Evolutionary conservation across 345 rosid genomes (phyloP), one percentile per base, ranked within the genome.

Genomic region (Salix brachista): DNA sequence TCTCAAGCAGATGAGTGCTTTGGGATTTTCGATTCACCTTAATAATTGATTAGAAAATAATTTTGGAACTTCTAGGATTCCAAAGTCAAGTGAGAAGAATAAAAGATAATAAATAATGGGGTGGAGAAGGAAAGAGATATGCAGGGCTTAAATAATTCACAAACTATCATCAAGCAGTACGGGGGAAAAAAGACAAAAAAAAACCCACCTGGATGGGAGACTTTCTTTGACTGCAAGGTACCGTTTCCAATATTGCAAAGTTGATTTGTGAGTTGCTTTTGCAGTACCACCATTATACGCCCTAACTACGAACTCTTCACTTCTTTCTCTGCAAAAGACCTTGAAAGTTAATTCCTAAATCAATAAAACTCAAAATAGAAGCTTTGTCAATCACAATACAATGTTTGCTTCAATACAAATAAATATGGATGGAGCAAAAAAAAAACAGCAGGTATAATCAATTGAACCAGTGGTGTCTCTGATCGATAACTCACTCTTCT

Each of bases 291-390:
- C 96, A 60, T 72, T 86, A 70, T 92, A 91, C 58, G 99, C 92
- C 80, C 99, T 85, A 61, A 96, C 91, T 46, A 91, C 80, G 84
- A 85, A 96, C 87, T 96, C 99, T 85, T 96, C 99, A 18, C 90
- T 86, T 86, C 96, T 89, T 82, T 78, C 89, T 82, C 99, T 96
- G 86, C 84, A 78, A 78, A 81, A 67, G 61, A 74, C 41, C 23
- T 17, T 50, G 19, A 21, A 65, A 61, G 41, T 83, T 67, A 88
- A 66, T 75, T 71, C 54, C 74, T 67, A 30, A 6, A 18, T 17
- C 28, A 1, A 48, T n/a, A 4, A 39, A 73, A 65, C 48, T 48
- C 58, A 65, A 39, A 41, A 25, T 50, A 18, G 39, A 39, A 46
- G 56, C 48, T 64, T 39, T 11, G 18, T 65, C 37, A 74, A 73